Evolutionary conservation across 2,329 filamentous ascomycete species (phyloP).

Genomic region (Macrophomina phaseolina): DNA sequence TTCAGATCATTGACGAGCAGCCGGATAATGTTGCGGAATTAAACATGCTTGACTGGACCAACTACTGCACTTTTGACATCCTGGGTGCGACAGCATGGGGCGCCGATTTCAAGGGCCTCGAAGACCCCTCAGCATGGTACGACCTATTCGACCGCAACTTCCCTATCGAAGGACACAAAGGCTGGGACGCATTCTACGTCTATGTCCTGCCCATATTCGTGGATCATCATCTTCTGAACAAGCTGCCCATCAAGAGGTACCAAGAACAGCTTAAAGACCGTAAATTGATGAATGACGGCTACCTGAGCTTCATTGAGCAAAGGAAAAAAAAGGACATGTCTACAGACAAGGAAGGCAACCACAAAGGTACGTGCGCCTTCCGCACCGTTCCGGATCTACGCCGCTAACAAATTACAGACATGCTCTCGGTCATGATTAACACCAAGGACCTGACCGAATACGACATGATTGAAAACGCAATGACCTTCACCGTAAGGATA

Average conservation of each 20-base stretch:
- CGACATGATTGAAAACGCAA: constrained; percentile 11
- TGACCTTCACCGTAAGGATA: constrained; percentile 3
- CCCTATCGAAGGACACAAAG: constrained; percentile 1
- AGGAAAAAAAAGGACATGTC: constrained; percentile 4
- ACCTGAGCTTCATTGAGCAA: constrained; percentile 1
- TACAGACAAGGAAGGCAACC: background rate
- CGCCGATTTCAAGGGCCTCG: background rate
- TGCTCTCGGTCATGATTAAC: constrained; percentile 11
- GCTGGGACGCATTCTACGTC: constrained; percentile 14
- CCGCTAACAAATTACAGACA: background rate
- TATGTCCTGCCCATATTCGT: constrained; percentile 4
- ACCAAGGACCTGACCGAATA: constrained; percentile 5
- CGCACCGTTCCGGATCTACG: background rate
- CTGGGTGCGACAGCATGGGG: constrained; percentile 4
- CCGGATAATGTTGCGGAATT: background rate
- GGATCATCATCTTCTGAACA: constrained; percentile 5
- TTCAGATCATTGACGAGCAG: background rate
- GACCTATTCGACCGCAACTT: constrained; percentile 11
- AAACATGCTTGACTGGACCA: constrained; percentile 12
- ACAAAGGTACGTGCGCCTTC: background rate
- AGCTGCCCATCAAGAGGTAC: background rate
- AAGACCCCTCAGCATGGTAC: background rate
- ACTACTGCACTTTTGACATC: constrained; percentile 14
- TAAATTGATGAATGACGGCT: background rate
- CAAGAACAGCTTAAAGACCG: constrained; percentile 1